Base-by-base conservation (phyloP, 768 basidiomycete species). In the Hydnomerulius pinastri region DNA sequence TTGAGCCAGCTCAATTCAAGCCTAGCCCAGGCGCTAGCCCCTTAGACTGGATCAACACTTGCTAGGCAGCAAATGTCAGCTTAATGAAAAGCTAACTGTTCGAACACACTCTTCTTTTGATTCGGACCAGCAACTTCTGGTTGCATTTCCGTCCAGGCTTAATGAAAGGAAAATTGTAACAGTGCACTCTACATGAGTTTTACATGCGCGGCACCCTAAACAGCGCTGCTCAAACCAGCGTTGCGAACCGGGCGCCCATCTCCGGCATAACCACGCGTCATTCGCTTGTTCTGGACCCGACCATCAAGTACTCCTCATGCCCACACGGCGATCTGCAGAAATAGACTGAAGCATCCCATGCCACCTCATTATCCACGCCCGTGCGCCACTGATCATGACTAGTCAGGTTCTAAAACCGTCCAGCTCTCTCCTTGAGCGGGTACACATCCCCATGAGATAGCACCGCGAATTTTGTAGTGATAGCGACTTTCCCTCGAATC, bases 1-100 rank as follows among this genome's bases (percentile, higher is more conserved):
- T 33, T 53, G 60, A 69, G 55, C 65, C 33, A 35, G 65, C 17
- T 45, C 43, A 20, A 41, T 55, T 66, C 55, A 29, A 44, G 17
- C 43, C 24, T 4, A 29, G 40, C 15, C 42, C n/a, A 36, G n/a
- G 9, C 8, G 12, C 10, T 10, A n/a, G 35, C 13, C 3, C 24
- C 12, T 24, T 24, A 1, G 12, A 25, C 13, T n/a, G 23, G 38
- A 21, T 9, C 4, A 18, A 18, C 20, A 18, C 20, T 38, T 38
- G 13, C 32, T n/a, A 32, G n/a, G n/a, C n/a, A n/a, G n/a, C n/a
- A n/a, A n/a, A n/a, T n/a, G n/a, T n/a, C n/a, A n/a, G n/a, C n/a
- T n/a, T n/a, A n/a, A n/a, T n/a, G n/a, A n/a, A n/a, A n/a, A n/a
- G n/a, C 10, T 5, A 32, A 32, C n/a, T 6, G n/a, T 12, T 32